Evolutionary conservation across 805 yeast genomes (phyloP), one percentile per base, ranked within the genome.

Genomic region (Candida bentonensis): DNA sequence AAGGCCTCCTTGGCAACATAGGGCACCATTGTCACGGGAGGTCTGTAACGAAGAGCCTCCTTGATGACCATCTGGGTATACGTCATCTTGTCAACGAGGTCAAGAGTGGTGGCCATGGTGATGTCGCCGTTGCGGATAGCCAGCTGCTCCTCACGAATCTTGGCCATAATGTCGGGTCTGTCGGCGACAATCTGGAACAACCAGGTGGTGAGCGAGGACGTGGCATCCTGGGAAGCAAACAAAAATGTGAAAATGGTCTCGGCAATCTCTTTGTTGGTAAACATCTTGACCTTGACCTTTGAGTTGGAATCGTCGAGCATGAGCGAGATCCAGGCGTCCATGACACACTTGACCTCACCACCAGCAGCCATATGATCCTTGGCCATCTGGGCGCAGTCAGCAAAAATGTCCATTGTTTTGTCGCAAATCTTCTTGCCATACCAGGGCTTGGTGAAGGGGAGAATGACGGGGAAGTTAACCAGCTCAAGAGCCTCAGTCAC

Each of bases 11-110:
- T 92, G 44, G 75, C 96, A 48, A 85, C 86, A 61, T 92, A 92
- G 43, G 98, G 98, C 49, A 92, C 97, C 98, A 92, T 92, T 46
- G 88, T 59, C 49, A 92, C 98, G 2, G 98, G 98, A 22, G 98
- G 98, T 66, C 97, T 80, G 69, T 82, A 83, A 62, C 98, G 80
- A 54, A 92, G 74, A 45, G 92, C 69, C 69, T 92, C 98, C 66
- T 78, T 84, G 49, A 92, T 95, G 51, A 85, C 96, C 81, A 78
- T 78, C 56, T 74, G 72, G 17, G 98, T 89, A 69, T 86, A 92
- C 22, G 65, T 69, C 98, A 92, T 92, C 55, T 78, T 57, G 51
- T 83, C 92, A 51, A 92, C 81, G 62, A 92, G 65, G 21, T 80
- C 87, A 46, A 85, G 70, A 42, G 74, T 64, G 48, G 89, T 69